Evolutionary conservation across 176 grass and related monocot genomes (phyloP), one percentile per base, ranked within the genome.

Genomic region (Ensete ventricosum): DNA sequence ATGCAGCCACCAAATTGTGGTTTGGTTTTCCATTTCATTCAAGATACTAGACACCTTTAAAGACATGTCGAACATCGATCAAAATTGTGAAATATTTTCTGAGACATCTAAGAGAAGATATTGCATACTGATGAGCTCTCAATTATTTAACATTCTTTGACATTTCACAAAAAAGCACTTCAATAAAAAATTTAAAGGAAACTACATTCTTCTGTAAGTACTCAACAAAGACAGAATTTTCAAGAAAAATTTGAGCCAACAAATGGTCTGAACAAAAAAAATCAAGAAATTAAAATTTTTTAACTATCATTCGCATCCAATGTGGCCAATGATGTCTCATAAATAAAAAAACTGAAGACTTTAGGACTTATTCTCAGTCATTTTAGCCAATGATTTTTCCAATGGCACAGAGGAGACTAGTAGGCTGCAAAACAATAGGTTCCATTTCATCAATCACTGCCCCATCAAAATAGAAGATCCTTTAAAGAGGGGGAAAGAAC

Each of bases 1-100:
- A 62, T 89, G 70, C 25, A 93, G 54, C 90, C 94, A 97, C 94
- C 94, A 97, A 75, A 80, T 74, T 57, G 74, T 79, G 76, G 71
- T 79, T 43, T 88, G 83, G 67, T 82, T 87, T 51, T 85, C 67
- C 77, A 93, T 66, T 73, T 93, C 94, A 52, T 73, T 85, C 43
- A 67, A 83, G 26, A 87, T 76, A 74, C 64, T 87, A 67, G 80
- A 85, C 64, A 97, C 94, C 94, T 97, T 81, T 12, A 66, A 54
- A 79, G 54, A 60, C 26, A 80, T 63, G 55, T 21, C 50, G 67
- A 69, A 62, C 25, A 26, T 14, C 4, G 16, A 8, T 67, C 14
- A 50, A 17, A 69, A 8, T 14, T 43, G 65, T 25, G n/a, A 14
- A 69, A 9, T 23, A 48, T 67, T 34, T 12, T 69, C 17, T 9